Evolutionary conservation across 2,329 filamentous ascomycete species (phyloP).

Genomic region (Aspergillus aculeatinus): DNA sequence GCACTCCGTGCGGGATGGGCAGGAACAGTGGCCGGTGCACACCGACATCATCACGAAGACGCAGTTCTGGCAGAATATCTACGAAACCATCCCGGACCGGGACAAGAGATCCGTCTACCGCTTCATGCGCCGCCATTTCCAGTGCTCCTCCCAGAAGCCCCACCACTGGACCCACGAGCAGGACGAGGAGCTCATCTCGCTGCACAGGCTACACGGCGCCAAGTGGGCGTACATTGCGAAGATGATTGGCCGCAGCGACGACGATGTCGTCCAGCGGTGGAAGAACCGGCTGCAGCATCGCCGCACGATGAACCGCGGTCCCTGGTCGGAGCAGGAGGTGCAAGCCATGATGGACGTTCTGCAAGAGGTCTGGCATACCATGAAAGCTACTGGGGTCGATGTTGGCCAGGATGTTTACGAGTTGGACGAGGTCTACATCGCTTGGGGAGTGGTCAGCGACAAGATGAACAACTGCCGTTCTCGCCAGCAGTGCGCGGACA

Average conservation of each 20-base stretch:
- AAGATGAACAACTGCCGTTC: conserved; percentile 31
- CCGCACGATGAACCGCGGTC: conserved; percentile 34
- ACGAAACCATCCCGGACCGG: conserved; percentile 36
- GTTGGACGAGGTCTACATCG: conserved; percentile 32
- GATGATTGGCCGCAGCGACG: conserved; percentile 38
- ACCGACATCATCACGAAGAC: conserved; percentile 24
- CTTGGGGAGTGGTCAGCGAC: conserved; percentile 35
- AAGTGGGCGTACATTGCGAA: conserved; percentile 41
- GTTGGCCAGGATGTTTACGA: conserved; percentile 39
- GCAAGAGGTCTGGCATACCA: conserved; percentile 22
- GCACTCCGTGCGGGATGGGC: conserved; percentile 29
- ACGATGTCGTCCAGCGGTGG: conserved; percentile 46
- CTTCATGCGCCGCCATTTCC: conserved; percentile 46
- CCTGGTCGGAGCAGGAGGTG: conserved; percentile 39
- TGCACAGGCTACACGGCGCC: conserved; percentile 33
- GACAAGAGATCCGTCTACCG: conserved; percentile 40
- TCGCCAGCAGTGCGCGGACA: conserved; percentile 42
- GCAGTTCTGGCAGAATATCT: conserved; percentile 39
- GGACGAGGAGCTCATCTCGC: conserved; percentile 39
- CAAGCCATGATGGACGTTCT: conserved; percentile 29
- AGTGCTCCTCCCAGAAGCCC: conserved; percentile 36
- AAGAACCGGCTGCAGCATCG: conserved; percentile 43
- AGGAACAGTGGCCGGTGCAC: conserved; percentile 24
- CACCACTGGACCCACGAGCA: conserved; percentile 43
- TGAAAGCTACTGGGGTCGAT: conserved; percentile 19